Percentiles rank a stretch among this genome's conserved stretches.
phyloP scores from a whole-genome alignment of 192 early-diverging fungal species.

The Coemansia sp. region DNA sequence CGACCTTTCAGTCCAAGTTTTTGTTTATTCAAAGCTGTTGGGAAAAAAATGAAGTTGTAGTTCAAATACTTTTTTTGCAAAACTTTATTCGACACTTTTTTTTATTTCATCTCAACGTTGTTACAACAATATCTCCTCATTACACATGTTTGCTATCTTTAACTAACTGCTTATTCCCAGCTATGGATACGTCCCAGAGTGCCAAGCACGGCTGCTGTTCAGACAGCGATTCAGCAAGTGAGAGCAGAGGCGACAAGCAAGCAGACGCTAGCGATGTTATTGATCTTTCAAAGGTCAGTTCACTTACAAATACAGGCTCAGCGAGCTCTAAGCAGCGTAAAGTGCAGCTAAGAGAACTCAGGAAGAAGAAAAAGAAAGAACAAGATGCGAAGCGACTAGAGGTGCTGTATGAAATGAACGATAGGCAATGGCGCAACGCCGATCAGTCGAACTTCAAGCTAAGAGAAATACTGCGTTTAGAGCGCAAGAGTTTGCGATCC shows the following conservation, averaged over 20 bases:
- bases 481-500: constrained; percentile 51
- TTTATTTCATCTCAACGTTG: no score
- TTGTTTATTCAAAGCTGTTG: no score
- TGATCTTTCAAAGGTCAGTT: constrained; percentile 57
- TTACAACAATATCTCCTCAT: no score
- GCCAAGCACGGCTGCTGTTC: no score
- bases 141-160: neutral
- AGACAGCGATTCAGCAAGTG: no score
- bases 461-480: constrained; percentile 68
- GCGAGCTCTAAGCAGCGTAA: constrained; percentile 62
- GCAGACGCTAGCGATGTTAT: constrained; percentile 61
- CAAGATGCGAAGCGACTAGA: constrained; percentile 52
- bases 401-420: constrained; percentile 63
- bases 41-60: no score
- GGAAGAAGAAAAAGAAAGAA: constrained; percentile 24
- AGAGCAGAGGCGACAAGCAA: constrained; percentile 74
- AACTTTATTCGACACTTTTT: no score
- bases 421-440: constrained; percentile 79
- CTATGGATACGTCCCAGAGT: no score
- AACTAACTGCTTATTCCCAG: neutral
- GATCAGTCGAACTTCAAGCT: constrained; percentile 73
- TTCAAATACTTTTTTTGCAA: no score
- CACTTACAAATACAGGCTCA: constrained; percentile 56
- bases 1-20: neutral
- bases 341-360: constrained; percentile 56